These are phyloP conservation scores for Aspergillus chevalieri DNA, from an alignment of 2,329 filamentous ascomycete genomes.

Conservation along the genomic window DNA sequence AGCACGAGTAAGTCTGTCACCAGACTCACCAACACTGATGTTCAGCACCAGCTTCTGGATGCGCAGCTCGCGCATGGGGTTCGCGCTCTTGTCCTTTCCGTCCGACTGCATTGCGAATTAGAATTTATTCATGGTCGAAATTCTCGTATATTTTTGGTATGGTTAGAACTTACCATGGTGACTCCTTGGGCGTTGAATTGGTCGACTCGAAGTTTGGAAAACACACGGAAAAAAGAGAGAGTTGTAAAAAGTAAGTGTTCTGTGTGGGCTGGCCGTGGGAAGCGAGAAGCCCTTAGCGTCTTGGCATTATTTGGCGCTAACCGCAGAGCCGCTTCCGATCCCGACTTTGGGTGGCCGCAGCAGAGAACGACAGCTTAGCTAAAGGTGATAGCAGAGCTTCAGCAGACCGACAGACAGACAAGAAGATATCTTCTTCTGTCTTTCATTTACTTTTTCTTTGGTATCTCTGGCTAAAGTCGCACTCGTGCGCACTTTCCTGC, in stretches of 20 bases:
- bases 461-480: slow-evolving; percentile 32
- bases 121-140: not conserved
- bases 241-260: slow-evolving; percentile 24
- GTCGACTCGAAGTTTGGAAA: slow-evolving; percentile 32
- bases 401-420: slow-evolving; percentile 5
- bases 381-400: not conserved
- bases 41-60: slow-evolving; percentile 99
- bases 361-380: not conserved
- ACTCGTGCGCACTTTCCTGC: slow-evolving; percentile 37
- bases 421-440: slow-evolving; percentile 17
- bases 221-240: slow-evolving; percentile 24
- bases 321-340: slow-evolving; percentile 18
- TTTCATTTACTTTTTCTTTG: slow-evolving; percentile 22
- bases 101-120: slow-evolving; percentile 53
- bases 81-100: slow-evolving; percentile 69
- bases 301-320: slow-evolving; percentile 26
- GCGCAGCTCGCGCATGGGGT: slow-evolving; percentile 99
- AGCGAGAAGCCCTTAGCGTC: slow-evolving; percentile 33
- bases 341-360: not conserved
- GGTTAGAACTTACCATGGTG: slow-evolving; percentile 43
- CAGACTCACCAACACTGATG: slow-evolving; percentile 99
- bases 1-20: slow-evolving; percentile 99
- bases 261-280: slow-evolving; percentile 30
- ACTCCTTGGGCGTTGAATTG: slow-evolving; percentile 28
- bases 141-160: slow-evolving; percentile 1